Evolutionary conservation across 2,329 filamentous ascomycete genomes (phyloP).

Genomic region (Aspergillus fumigatiaffinis): DNA sequence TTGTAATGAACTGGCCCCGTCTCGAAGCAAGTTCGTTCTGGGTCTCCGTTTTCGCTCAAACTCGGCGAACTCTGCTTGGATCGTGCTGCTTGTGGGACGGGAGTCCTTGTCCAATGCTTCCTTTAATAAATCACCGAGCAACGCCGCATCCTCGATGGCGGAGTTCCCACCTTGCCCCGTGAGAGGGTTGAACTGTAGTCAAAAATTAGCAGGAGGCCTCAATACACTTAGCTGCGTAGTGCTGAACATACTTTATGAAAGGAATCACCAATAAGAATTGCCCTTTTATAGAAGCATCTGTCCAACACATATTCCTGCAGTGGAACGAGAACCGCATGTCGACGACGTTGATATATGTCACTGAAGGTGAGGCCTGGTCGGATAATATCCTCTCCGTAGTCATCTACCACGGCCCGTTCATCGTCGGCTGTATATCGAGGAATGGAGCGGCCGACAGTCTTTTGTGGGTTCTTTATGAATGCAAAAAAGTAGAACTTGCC

Average conservation of each 20-base stretch:
- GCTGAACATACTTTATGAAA: conserved; percentile 36
- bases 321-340: conserved; percentile 19
- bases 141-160: conserved; percentile 15
- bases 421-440: conserved; percentile 32
- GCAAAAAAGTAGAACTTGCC: conserved; percentile 13
- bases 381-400: conserved; percentile 24
- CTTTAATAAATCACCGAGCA: conserved; percentile 12
- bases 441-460: conserved; percentile 18
- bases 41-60: conserved; percentile 2
- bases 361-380: conserved; percentile 28
- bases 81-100: neutral
- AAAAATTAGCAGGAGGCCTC: neutral
- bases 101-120: neutral
- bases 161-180: conserved; percentile 16
- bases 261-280: conserved; percentile 41
- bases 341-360: conserved; percentile 30
- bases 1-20: neutral
- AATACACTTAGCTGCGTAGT: neutral
- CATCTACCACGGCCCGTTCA: conserved; percentile 22
- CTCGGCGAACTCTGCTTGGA: conserved; percentile 1
- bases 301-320: conserved; percentile 38
- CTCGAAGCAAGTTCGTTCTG: conserved; percentile 1
- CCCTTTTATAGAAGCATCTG: conserved; percentile 38
- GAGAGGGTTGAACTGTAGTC: conserved; percentile 11
- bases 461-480: conserved; percentile 22